Percentiles rank a stretch among this genome's conserved stretches.
phyloP scores from a whole-genome alignment of 2,329 filamentous ascomycete species.

The Neoarthrinium moseri region DNA sequence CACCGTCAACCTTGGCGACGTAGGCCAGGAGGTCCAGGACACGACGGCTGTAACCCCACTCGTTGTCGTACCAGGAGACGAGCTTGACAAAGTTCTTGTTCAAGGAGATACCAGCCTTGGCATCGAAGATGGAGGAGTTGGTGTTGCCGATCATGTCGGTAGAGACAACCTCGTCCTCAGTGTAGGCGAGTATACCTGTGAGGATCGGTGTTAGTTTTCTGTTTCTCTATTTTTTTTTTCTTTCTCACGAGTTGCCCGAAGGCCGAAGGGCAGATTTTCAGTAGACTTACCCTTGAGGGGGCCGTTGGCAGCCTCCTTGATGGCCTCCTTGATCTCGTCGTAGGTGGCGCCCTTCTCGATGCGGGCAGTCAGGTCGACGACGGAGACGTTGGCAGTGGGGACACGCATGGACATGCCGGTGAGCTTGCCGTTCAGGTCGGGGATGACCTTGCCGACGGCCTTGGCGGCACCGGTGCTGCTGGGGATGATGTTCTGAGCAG shows the following conservation, averaged over 20 bases:
- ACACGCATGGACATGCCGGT: slow-evolving; percentile 99
- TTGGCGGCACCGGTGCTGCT: slow-evolving; percentile 99
- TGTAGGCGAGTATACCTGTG: slow-evolving; percentile 84
- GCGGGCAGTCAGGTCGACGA: slow-evolving; percentile 94
- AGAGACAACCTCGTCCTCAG: slow-evolving; percentile 95
- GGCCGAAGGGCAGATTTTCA: neutral
- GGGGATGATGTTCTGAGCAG: slow-evolving; percentile 99
- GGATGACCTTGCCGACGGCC: slow-evolving; percentile 99
- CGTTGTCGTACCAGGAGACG: slow-evolving; percentile 98
- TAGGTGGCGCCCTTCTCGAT: slow-evolving; percentile 86
- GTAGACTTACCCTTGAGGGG: slow-evolving; percentile 73
- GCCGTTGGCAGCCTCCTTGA: slow-evolving; percentile 85
- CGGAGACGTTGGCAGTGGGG: slow-evolving; percentile 96
- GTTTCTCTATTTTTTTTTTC: too few species aligned
- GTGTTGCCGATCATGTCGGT: slow-evolving; percentile 89
- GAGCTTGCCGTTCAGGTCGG: slow-evolving; percentile 96
- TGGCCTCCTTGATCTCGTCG: slow-evolving; percentile 87
- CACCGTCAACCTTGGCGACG: slow-evolving; percentile 73
- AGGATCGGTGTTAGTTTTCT: slow-evolving; percentile 12
- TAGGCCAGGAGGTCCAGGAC: slow-evolving; percentile 79
- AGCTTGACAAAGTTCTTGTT: slow-evolving; percentile 99
- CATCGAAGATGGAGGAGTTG: slow-evolving; percentile 97
- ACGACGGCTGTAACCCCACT: slow-evolving; percentile 99
- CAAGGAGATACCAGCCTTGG: slow-evolving; percentile 97
- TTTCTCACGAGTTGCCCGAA: too few species aligned